Base-by-base conservation (phyloP, 371 early-diverging fungal genomes). In the Rhizopus delemar region DNA sequence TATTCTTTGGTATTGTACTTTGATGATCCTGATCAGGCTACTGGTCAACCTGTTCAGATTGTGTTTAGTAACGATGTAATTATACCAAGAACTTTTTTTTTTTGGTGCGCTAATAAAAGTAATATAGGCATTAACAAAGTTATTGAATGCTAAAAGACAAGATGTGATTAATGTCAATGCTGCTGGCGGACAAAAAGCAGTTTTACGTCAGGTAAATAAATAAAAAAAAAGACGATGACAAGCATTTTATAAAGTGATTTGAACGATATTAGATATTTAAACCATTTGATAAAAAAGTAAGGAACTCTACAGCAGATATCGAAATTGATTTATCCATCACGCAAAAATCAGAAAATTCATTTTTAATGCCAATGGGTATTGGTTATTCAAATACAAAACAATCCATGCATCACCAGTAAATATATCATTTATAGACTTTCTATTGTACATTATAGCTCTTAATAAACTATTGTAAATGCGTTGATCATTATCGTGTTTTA, bases 11-110 rank as follows among this genome's bases (percentile, higher is more conserved):
- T 52, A 12, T 22, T 57, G 0, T 46, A 41, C 7, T 12, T 63
- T 11, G 53, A 38, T 2, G 57, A 57, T 53, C 63, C 63, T 8
- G 41, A 52, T 16, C 49, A 48, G n/a, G 35, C 15, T 15, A 38
- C 32, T 8, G 33, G 5, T 8, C n/a, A 41, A 7, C 41, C 53
- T n/a, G 15, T 63, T 8, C 36, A 32, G 39, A 48, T 53, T 7
- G 15, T 53, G 12, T 41, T 63, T 48, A 52, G 38, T 22, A 57
- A 53, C 34, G 53, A 57, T 11, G 63, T 63, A 53, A 51, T 32
- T 2, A 46, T 31, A 2, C 7, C 7, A 46, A 22, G 8, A 5
- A 4, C 8, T 5, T 46, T 12, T 7, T 22, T 5, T 28, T 46
- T 43, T n/a, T 5, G 1, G 45, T 45, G 16, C 15, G 15, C 45